Evolutionary conservation across 148 eudicot genomes (phyloP), one percentile per base, ranked within the genome.

Genomic region (Euryodendron excelsum): DNA sequence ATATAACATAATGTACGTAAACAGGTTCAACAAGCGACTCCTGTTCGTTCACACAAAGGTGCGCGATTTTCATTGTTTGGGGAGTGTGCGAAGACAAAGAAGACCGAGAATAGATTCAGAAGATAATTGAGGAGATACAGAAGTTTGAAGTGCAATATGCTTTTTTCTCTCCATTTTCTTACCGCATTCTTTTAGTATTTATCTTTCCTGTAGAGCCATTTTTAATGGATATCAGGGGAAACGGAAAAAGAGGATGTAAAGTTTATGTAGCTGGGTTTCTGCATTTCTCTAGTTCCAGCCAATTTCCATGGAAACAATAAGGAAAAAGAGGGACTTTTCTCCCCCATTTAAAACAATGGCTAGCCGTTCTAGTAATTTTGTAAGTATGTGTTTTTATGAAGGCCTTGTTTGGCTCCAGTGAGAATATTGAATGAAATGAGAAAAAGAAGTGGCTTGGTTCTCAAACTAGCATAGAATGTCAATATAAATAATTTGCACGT

Each of bases 41-140:
- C 84, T 25, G 81, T 80, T 45, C 84, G 80, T 72, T 45, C 86
- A 30, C 86, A 69, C 44, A 90, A 75, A 82, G 86, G 91, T n/a
- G 85, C 87, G 14, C 78, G 85, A 6, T 91, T 91, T 83, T 84
- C 85, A 37, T 95, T 90, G 86, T 88, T 95, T 67, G 92, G 91
- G n/a, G 92, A 88, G 81, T 79, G 94, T 72, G 88, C 81, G 33
- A 91, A 85, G 86, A 33, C 91, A 47, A 83, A 81, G 77, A 83
- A 65, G 74, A 65, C 78, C 18, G 81, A 72, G 41, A 72, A 53
- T 50, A 82, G 86, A 68, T 69, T 72, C 64, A 75, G 77, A 73
- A 80, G 82, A 77, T 86, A 83, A n/a, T n/a, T n/a, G n/a, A n/a
- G n/a, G n/a, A n/a, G n/a, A n/a, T n/a, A n/a, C n/a, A n/a, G n/a